These are phyloP conservation scores for Colletotrichum navitas DNA, from an alignment of 2,329 filamentous ascomycete genomes.

Conservation along the genomic window DNA sequence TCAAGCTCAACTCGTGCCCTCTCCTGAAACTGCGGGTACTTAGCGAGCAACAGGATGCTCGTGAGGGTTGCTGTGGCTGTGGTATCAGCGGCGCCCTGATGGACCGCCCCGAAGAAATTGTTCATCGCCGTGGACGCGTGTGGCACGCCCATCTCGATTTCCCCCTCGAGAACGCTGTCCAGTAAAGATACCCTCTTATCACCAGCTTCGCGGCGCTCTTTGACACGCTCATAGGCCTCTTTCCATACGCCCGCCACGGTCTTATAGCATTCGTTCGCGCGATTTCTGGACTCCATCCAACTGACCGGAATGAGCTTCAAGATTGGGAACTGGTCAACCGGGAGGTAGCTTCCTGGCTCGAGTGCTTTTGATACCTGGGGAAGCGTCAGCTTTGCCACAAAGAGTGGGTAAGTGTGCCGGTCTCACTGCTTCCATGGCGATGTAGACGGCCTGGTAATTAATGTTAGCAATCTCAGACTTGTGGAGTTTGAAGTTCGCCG, in stretches of 20 bases:
- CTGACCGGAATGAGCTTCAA: slow-evolving; percentile 59
- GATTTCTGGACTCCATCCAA: slow-evolving; percentile 55
- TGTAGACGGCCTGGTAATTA: slow-evolving; percentile 14
- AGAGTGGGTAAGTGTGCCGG: too few relatives aligned
- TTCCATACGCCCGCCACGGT: slow-evolving; percentile 58
- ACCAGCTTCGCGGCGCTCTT: slow-evolving; percentile 48
- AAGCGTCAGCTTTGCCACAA: neutral
- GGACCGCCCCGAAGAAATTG: slow-evolving; percentile 53
- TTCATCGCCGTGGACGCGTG: slow-evolving; percentile 48
- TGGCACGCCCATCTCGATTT: slow-evolving; percentile 48
- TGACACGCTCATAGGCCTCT: slow-evolving; percentile 51
- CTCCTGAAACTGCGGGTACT: slow-evolving; percentile 54
- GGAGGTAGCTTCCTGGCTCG: slow-evolving; percentile 62
- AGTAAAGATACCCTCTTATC: slow-evolving; percentile 51
- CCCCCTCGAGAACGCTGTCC: slow-evolving; percentile 56
- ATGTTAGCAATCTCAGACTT: neutral
- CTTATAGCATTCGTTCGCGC: slow-evolving; percentile 52
- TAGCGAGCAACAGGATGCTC: slow-evolving; percentile 57
- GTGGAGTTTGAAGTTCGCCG: rapidly evolving
- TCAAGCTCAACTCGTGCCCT: slow-evolving; percentile 59
- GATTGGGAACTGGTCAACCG: slow-evolving; percentile 61
- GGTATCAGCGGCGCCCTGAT: slow-evolving; percentile 53
- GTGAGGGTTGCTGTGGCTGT: slow-evolving; percentile 51
- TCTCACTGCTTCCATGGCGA: slow-evolving; percentile 14
- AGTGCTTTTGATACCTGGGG: slow-evolving; percentile 51